phyloP scores from a whole-genome alignment of 2,329 filamentous ascomycete genomes.

The Claviceps fusiformis region DNA sequence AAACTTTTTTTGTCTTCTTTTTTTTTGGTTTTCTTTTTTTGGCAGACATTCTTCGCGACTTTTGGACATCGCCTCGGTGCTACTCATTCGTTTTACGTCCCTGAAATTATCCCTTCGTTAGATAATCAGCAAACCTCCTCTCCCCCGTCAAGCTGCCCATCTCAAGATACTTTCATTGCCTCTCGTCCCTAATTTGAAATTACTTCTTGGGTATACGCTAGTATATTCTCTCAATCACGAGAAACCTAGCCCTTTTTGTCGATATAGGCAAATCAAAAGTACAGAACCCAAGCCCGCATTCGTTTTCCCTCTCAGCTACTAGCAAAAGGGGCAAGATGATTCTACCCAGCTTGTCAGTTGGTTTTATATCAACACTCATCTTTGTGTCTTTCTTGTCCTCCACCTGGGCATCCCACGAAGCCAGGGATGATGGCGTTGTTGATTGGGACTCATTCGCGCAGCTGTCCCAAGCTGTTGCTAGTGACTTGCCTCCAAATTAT shows the following conservation, averaged over 20 bases:
- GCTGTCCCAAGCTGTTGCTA: background rate
- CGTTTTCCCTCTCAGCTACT: too few relatives aligned
- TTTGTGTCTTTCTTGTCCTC: slow-evolving; percentile 5
- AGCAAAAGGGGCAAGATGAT: background rate
- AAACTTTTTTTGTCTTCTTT: background rate
- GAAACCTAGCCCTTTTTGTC: background rate
- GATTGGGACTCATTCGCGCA: background rate
- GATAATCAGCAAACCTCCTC: background rate
- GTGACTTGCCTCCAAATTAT: slow-evolving; percentile 6
- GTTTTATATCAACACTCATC: background rate
- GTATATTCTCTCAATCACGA: background rate
- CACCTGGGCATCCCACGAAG: background rate
- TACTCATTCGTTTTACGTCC: slow-evolving; percentile 3
- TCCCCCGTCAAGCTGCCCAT: background rate
- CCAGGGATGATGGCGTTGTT: background rate
- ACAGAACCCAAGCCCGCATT: background rate
- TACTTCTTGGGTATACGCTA: slow-evolving; percentile 1
- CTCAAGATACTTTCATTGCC: background rate
- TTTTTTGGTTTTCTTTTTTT: background rate
- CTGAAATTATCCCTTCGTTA: slow-evolving; percentile 3
- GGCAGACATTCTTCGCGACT: background rate
- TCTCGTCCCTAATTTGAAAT: background rate
- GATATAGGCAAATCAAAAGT: background rate
- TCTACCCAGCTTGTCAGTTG: background rate
- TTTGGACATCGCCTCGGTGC: slow-evolving; percentile 1